A percentile compares a stretch with the other conserved stretches of the same genome.
Evolutionary conservation across 805 yeast species (phyloP).

Genomic region (Metschnikowia dekortorum): DNA sequence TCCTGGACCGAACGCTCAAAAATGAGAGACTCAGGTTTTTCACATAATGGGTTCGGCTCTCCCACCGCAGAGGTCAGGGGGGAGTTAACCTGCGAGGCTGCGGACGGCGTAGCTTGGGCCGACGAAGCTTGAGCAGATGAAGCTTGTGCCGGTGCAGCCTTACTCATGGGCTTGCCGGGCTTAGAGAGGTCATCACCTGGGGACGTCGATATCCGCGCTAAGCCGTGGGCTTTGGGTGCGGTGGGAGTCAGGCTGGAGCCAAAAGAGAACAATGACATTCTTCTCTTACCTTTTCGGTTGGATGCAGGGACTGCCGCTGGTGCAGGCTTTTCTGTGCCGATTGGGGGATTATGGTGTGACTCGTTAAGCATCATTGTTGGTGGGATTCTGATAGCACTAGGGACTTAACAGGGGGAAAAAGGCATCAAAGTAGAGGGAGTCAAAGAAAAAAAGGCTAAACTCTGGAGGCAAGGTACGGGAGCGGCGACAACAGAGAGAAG

Average conservation of each 20-base stretch:
- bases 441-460: background rate
- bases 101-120: slow-evolving; percentile 1
- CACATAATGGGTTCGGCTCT: slow-evolving; percentile 12
- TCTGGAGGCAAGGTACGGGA: background rate
- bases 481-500: background rate
- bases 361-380: background rate
- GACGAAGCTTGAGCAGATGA: background rate
- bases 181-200: slow-evolving; percentile 4
- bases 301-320: slow-evolving; percentile 1
- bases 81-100: slow-evolving; percentile 8
- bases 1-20: slow-evolving; percentile 44
- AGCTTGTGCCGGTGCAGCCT: background rate
- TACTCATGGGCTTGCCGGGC: background rate
- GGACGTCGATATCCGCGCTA: slow-evolving; percentile 15
- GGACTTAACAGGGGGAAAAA: background rate
- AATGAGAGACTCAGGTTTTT: slow-evolving; percentile 25
- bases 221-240: slow-evolving; percentile 7
- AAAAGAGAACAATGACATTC: slow-evolving; percentile 24
- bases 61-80: slow-evolving; percentile 15
- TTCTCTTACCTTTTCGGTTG: slow-evolving; percentile 13
- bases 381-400: background rate
- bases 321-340: background rate
- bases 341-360: background rate
- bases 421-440: background rate
- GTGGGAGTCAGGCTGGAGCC: slow-evolving; percentile 12